phyloP scores from a whole-genome alignment of 1,139 yeast genomes.

The Hyphopichia khmerensis region DNA sequence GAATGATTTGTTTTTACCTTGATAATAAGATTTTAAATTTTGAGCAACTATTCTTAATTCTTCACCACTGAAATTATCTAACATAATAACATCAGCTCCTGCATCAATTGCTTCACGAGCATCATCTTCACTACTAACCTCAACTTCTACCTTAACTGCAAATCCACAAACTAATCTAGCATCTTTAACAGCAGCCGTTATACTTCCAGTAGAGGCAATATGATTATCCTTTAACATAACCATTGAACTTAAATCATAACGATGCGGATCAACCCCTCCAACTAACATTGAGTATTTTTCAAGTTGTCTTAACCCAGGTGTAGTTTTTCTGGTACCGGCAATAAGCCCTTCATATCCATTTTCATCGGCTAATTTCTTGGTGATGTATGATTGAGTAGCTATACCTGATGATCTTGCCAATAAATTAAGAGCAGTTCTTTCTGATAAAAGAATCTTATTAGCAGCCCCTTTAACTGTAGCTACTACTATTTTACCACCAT shows the following conservation, averaged over 20 bases:
- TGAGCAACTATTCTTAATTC: conserved; percentile 67
- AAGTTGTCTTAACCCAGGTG: conserved; percentile 85
- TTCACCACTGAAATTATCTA: conserved; percentile 79
- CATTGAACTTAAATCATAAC: conserved; percentile 91
- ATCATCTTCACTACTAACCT: conserved; percentile 77
- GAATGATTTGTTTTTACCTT: conserved; percentile 49
- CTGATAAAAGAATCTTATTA: conserved; percentile 74
- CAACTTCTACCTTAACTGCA: conserved; percentile 88
- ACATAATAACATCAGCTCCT: conserved; percentile 95
- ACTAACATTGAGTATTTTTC: conserved; percentile 95
- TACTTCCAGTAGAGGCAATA: conserved; percentile 88
- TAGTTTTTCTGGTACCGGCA: conserved; percentile 98
- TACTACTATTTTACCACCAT: conserved; percentile 62
- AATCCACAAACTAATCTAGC: conserved; percentile 88
- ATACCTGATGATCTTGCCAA: conserved; percentile 84
- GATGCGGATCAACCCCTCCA: conserved; percentile 91
- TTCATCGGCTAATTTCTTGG: conserved; percentile 61
- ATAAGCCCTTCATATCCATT: conserved; percentile 80
- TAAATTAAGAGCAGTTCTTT: conserved; percentile 81
- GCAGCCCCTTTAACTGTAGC: conserved; percentile 84
- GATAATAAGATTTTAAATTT: conserved; percentile 58
- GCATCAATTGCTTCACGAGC: conserved; percentile 91
- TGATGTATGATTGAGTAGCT: conserved; percentile 71
- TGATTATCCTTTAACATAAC: conserved; percentile 96
- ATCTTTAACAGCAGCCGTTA: conserved; percentile 72